phyloP scores from a whole-genome alignment of 2,329 filamentous ascomycete species.

The Aquanectria penicillioides region DNA sequence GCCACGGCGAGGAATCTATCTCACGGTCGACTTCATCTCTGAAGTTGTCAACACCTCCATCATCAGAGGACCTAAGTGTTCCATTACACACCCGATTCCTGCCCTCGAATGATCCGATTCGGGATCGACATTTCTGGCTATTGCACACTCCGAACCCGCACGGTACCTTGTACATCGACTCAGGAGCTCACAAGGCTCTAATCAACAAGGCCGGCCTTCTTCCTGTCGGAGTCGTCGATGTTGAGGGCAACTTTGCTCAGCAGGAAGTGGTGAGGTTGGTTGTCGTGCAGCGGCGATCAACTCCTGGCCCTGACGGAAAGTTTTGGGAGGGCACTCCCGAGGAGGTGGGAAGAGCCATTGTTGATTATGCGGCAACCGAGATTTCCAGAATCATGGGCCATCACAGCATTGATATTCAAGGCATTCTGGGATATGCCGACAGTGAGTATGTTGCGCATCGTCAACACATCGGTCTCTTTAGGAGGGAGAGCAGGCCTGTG shows the following conservation, averaged over 20 bases:
- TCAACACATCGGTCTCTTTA: constrained; percentile 85
- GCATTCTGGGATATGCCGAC: constrained; percentile 88
- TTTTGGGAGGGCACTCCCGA: constrained; percentile 61
- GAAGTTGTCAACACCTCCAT: constrained; percentile 44
- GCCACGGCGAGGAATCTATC: constrained; percentile 48
- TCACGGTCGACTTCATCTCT: constrained; percentile 56
- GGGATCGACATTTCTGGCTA: constrained; percentile 97
- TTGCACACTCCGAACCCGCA: constrained; percentile 91
- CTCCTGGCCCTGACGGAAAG: constrained; percentile 54
- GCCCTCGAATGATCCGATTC: constrained; percentile 83
- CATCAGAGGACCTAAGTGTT: constrained; percentile 43
- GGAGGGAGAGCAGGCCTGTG: constrained; percentile 61
- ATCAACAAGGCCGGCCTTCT: constrained; percentile 86
- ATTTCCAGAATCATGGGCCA: constrained; percentile 86
- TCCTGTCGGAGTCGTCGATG: constrained; percentile 89
- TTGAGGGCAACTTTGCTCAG: constrained; percentile 88
- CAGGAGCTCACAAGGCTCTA: constrained; percentile 85
- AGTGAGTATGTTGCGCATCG: constrained; percentile 92
- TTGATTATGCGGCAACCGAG: constrained; percentile 91
- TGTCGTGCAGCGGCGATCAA: constrained; percentile 72
- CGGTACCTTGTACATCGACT: constrained; percentile 91
- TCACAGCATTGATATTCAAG: constrained; percentile 82
- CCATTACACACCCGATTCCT: constrained; percentile 93
- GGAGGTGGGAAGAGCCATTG: constrained; percentile 88
- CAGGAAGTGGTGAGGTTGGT: constrained; percentile 91